Evolutionary conservation across 2,329 filamentous ascomycete species (phyloP), one percentile per base, ranked within the genome.

Genomic region (Colletotrichum tabaci): DNA sequence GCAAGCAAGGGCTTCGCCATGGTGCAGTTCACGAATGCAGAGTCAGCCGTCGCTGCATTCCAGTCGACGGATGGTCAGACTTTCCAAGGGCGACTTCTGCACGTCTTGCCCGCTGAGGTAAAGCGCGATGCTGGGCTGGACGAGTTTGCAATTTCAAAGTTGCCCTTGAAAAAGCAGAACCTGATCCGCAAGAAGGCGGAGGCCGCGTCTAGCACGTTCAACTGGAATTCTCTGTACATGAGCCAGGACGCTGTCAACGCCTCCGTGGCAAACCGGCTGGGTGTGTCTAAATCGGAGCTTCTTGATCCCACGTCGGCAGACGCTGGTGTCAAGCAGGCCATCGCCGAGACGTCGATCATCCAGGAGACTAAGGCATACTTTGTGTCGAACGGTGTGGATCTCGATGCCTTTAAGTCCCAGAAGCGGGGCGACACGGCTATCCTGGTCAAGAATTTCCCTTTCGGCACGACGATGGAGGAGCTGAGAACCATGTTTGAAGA

Each of bases 191-290:
- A 93, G 77, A 97, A 94, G 83, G 88, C 92, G 61, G 92, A 96
- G 77, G 94, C 95, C 26, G 88, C 93, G 10, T 92, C 91, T 40
- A 71, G 70, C 61, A 91, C 89, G 1, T 98, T 98, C 84, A 98
- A 96, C 80, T 99, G 96, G 96, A 99, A 99, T 85, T 96, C 95
- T n/a, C 86, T 99, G n/a, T 99, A 96, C 82, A 97, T 99, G 93
- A 98, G 93, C 82, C 93, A 94, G 84, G 95, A 99, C 84, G 94
- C 96, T 61, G 95, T 99, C 63, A 95, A 98, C 83, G 91, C 94
- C 60, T 97, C 95, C 7, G 90, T 98, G 73, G 94, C 96, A 58
- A 90, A 92, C 78, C 92, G 95, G 65, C 87, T 99, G 68, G 95
- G 96, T 57, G 90, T 99, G 68, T 92, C 93, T 66, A 99, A 99